Evolutionary conservation across 768 basidiomycete genomes (phyloP).

Genomic region (Pholiota molesta): DNA sequence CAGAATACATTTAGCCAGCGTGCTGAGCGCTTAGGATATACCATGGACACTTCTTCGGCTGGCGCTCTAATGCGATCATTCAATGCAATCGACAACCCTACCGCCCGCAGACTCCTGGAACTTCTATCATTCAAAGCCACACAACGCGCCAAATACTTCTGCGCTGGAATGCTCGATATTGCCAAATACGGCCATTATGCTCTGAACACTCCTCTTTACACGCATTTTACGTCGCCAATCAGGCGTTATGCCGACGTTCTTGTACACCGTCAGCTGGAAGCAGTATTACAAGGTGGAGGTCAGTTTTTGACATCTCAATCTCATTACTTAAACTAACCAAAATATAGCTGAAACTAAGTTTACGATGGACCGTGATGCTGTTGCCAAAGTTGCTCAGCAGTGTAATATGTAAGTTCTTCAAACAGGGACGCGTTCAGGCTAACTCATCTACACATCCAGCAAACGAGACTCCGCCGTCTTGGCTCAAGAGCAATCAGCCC

Average conservation of each 20-base stretch:
- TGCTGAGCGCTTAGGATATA: constrained; percentile 81
- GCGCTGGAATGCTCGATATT: constrained; percentile 98
- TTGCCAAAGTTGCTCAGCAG: constrained; percentile 97
- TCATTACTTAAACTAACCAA: constrained; percentile 4
- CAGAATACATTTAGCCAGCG: constrained; percentile 81
- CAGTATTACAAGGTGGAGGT: constrained; percentile 76
- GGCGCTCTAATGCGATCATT: constrained; percentile 87
- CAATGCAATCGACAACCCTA: constrained; percentile 69
- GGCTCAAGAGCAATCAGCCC: constrained; percentile 95
- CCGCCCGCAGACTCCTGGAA: constrained; percentile 78
- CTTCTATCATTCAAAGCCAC: constrained; percentile 90
- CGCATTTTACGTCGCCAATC: constrained; percentile 91
- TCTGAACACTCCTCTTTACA: constrained; percentile 89
- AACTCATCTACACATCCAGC: constrained; percentile 37
- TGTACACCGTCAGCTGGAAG: constrained; percentile 95
- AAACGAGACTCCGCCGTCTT: constrained; percentile 90
- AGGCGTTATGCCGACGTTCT: constrained; percentile 92
- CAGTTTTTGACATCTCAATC: constrained; percentile 27
- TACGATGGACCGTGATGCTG: constrained; percentile 96
- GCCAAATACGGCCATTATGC: constrained; percentile 96
- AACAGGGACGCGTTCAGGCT: neutral
- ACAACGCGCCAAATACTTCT: constrained; percentile 96
- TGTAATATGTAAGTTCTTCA: constrained; percentile 84
- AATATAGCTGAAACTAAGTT: constrained; percentile 79
- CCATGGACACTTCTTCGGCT: constrained; percentile 78